Evolutionary conservation across 2,329 filamentous ascomycete genomes (phyloP).

Genomic region (Beauveria caledonica): DNA sequence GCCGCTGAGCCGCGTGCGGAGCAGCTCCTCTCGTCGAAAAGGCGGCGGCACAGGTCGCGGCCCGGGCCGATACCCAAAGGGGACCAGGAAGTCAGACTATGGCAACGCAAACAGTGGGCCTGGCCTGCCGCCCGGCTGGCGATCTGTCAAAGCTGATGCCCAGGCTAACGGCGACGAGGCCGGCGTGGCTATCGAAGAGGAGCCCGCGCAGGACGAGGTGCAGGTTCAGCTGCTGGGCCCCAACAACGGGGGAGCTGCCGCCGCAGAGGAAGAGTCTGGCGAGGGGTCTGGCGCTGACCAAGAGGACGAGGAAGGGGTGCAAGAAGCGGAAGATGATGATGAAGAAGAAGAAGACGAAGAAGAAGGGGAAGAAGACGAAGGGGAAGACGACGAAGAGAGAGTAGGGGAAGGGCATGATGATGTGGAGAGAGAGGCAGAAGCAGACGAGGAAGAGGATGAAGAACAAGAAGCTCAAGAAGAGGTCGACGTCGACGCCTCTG

Average conservation of each 20-base stretch:
- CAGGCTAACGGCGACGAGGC: constrained; percentile 10
- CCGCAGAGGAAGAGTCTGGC: constrained; percentile 10
- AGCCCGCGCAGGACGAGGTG: constrained; percentile 25
- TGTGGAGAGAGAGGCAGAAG: not conserved
- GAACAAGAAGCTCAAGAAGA: constrained; percentile 2
- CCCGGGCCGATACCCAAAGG: constrained; percentile 59
- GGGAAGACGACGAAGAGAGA: not conserved
- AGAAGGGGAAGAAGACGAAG: not conserved
- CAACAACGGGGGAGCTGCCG: constrained; percentile 14
- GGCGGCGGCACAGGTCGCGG: constrained; percentile 56
- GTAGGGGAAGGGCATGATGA: not conserved
- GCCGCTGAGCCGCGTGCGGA: constrained; percentile 26
- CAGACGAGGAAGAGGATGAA: not conserved
- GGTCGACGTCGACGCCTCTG: constrained; percentile 27
- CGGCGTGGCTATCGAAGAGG: constrained; percentile 15
- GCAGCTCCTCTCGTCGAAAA: constrained; percentile 39
- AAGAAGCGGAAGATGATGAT: constrained; percentile 9
- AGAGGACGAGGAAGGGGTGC: constrained; percentile 1
- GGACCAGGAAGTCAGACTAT: constrained; percentile 60
- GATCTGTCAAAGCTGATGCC: constrained; percentile 22
- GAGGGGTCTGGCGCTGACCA: not conserved
- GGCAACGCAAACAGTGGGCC: constrained; percentile 59
- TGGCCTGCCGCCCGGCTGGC: constrained; percentile 52
- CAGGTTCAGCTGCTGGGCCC: constrained; percentile 22
- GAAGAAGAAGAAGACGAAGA: constrained; percentile 19